phyloP scores from a whole-genome alignment of 179 eudicot genomes.

The Drosera spatulata region DNA sequence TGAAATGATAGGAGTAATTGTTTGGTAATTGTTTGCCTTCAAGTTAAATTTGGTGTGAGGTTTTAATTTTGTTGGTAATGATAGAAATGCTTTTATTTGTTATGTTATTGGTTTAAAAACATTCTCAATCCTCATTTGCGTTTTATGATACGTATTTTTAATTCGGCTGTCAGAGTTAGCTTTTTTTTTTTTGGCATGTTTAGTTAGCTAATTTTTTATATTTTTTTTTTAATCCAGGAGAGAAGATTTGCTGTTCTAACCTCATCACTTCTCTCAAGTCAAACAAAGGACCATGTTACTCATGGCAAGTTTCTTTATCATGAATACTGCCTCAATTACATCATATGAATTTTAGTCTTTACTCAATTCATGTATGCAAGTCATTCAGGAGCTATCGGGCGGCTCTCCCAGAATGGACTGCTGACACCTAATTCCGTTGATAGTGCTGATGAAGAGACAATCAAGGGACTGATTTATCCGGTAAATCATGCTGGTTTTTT shows the following conservation, averaged over 20 bases:
- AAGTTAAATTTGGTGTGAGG: no score
- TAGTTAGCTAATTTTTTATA: slow-evolving; percentile 5
- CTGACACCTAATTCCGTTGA: slow-evolving; percentile 64
- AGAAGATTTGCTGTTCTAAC: slow-evolving; percentile 75
- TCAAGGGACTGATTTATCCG: slow-evolving; percentile 82
- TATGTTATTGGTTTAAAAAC: no score
- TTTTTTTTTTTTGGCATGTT: not conserved
- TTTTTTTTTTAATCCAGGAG: slow-evolving; percentile 37
- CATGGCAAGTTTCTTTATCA: slow-evolving; percentile 51
- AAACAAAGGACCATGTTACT: slow-evolving; percentile 89
- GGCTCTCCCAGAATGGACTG: slow-evolving; percentile 67
- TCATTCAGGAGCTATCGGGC: slow-evolving; percentile 74
- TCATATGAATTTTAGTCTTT: not conserved
- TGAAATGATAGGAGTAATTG: no score
- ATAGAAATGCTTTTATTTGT: no score
- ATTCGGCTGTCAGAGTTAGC: slow-evolving; percentile 5
- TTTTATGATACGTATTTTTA: not conserved
- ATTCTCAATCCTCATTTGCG: no score
- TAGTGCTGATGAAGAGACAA: slow-evolving; percentile 60
- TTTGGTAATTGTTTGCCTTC: no score
- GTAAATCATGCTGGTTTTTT: slow-evolving; percentile 19
- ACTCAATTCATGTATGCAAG: not conserved
- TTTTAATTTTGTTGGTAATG: no score
- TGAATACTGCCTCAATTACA: not conserved
- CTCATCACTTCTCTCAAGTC: slow-evolving; percentile 87